phyloP scores from a whole-genome alignment of 495 filamentous ascomycete genomes.

The Echria macrotheca region DNA sequence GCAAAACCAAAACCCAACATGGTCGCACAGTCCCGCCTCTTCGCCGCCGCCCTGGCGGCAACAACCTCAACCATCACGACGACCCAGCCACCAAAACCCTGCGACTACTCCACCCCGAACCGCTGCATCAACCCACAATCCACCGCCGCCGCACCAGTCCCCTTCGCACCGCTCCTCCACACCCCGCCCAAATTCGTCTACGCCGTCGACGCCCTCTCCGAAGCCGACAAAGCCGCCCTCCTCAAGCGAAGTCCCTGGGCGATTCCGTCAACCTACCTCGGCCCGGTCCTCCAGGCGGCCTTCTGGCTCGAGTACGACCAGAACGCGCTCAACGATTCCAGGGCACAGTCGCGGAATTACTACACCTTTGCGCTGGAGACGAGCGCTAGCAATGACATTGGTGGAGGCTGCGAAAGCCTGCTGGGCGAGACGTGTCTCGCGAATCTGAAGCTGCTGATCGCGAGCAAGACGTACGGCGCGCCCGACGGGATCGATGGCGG shows the following conservation, averaged over 20 bases:
- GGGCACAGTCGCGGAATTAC: not conserved
- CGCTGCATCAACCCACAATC: slow-evolving; percentile 1
- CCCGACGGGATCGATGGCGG: not conserved
- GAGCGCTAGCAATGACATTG: not conserved
- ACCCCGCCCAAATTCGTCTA: slow-evolving; percentile 3
- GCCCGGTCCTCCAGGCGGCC: slow-evolving; percentile 4
- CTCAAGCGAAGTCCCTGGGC: not conserved
- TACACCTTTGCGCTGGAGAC: slow-evolving; percentile 1
- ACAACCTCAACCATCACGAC: no score
- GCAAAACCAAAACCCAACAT: no score
- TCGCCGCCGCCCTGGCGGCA: not conserved
- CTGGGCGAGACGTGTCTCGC: not conserved
- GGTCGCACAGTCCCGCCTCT: not conserved
- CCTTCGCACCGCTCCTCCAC: not conserved
- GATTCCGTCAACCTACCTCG: not conserved
- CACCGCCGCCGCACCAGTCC: not conserved
- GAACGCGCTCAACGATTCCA: not conserved
- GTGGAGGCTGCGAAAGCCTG: not conserved
- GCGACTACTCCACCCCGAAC: not conserved
- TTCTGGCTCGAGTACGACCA: slow-evolving; percentile 3
- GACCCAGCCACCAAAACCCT: not conserved
- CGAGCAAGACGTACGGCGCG: not conserved
- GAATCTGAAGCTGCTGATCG: not conserved
- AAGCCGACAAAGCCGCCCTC: not conserved
- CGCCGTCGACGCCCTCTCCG: slow-evolving; percentile 2